Conservation (phyloP, 2,329 filamentous ascomycete genomes). For the Aspergillus versicolor region DNA sequence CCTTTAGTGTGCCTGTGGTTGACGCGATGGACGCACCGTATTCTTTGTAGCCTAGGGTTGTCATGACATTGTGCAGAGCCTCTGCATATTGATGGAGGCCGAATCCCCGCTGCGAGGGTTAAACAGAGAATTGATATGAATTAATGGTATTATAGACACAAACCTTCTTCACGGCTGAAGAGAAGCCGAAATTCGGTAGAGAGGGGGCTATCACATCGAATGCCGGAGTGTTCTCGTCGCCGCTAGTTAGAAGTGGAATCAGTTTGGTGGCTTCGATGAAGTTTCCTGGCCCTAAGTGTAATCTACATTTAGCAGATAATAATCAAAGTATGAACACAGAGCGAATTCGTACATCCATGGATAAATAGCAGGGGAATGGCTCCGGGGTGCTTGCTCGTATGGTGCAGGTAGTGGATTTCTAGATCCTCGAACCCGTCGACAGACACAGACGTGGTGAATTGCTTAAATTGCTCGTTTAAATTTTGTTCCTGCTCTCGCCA, state of each 20-base stretch:
- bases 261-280: constrained; percentile 56
- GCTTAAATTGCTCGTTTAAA: constrained; percentile 59
- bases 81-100: constrained; percentile 62
- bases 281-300: constrained; percentile 57
- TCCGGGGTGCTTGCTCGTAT: constrained; percentile 49
- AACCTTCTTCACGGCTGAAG: constrained; percentile 41
- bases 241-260: constrained; percentile 48
- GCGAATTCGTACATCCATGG: constrained; percentile 56
- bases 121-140: background rate
- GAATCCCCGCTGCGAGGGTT: constrained; percentile 52
- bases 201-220: constrained; percentile 57
- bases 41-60: constrained; percentile 62
- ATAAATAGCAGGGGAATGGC: constrained; percentile 66
- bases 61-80: constrained; percentile 67
- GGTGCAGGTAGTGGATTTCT: constrained; percentile 65
- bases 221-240: constrained; percentile 38
- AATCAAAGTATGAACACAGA: background rate
- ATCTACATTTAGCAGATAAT: background rate
- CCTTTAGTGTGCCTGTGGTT: constrained; percentile 53
- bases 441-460: constrained; percentile 55
- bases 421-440: constrained; percentile 61
- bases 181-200: constrained; percentile 59
- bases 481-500: constrained; percentile 61
- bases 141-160: background rate
- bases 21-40: constrained; percentile 44